Conservation (phyloP, 106 monocot species). For the Ottelia alismoides region DNA sequence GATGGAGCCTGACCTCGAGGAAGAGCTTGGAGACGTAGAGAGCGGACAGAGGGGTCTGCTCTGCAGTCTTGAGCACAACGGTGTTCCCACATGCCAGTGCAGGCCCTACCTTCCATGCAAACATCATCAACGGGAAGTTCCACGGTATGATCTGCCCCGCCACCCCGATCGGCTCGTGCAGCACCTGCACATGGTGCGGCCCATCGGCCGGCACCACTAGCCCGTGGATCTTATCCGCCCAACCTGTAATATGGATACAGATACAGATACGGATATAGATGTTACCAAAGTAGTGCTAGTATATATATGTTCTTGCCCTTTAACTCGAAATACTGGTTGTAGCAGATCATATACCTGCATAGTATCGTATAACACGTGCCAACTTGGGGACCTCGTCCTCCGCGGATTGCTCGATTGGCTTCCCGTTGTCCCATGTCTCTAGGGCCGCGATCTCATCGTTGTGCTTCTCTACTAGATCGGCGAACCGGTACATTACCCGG, state of each 20-base stretch:
- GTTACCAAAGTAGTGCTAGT: background rate
- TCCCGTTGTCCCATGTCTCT: slow-evolving; percentile 94
- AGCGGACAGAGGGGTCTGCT: slow-evolving; percentile 91
- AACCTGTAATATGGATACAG: no score
- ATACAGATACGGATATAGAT: no score
- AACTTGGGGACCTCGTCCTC: slow-evolving; percentile 60
- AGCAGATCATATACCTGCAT: slow-evolving; percentile 43
- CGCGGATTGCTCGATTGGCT: slow-evolving; percentile 71
- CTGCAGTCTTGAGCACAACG: slow-evolving; percentile 81
- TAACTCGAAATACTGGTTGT: slow-evolving; percentile 22
- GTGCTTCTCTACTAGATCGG: slow-evolving; percentile 86
- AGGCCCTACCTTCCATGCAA: slow-evolving; percentile 90
- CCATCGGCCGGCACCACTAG: slow-evolving; percentile 76
- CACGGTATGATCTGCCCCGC: slow-evolving; percentile 86
- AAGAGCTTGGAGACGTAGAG: slow-evolving; percentile 44
- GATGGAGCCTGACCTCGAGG: slow-evolving; percentile 79
- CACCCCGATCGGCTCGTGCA: slow-evolving; percentile 87
- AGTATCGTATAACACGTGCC: slow-evolving; percentile 67
- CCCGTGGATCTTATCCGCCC: slow-evolving; percentile 95
- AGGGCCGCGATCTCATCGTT: slow-evolving; percentile 83
- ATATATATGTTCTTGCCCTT: background rate
- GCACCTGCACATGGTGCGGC: slow-evolving; percentile 83
- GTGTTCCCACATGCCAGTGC: slow-evolving; percentile 88
- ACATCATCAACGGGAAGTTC: slow-evolving; percentile 93
- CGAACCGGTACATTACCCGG: slow-evolving; percentile 43